A percentile compares a stretch with the other conserved stretches of the same genome.
phyloP scores from a whole-genome alignment of 805 yeast species.

The Ogataea henricii region DNA sequence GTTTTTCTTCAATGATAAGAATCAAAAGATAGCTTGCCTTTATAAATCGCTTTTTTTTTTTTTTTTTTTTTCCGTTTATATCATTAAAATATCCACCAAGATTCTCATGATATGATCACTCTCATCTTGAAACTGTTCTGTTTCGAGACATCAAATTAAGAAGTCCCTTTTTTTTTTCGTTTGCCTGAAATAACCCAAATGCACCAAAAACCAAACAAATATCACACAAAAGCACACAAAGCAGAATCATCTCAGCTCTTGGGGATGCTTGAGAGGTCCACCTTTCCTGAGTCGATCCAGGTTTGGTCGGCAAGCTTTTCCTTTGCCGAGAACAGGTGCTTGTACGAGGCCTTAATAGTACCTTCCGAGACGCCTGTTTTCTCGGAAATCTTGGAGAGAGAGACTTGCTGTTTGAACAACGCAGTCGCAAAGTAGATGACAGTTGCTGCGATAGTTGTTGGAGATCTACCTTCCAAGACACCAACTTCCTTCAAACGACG shows the following conservation, averaged over 20 bases:
- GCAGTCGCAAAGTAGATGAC: slow-evolving; percentile 91
- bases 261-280: slow-evolving; percentile 39
- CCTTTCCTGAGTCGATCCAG: slow-evolving; percentile 73
- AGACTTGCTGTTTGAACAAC: slow-evolving; percentile 76
- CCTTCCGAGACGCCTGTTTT: slow-evolving; percentile 97
- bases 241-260: slow-evolving; percentile 11
- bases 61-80: not conserved
- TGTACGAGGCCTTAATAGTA: slow-evolving; percentile 90
- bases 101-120: not conserved
- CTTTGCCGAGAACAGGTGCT: slow-evolving; percentile 73
- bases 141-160: slow-evolving; percentile 4
- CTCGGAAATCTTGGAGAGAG: slow-evolving; percentile 83
- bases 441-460: slow-evolving; percentile 96
- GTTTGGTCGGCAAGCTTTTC: slow-evolving; percentile 71
- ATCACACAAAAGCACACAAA: not conserved
- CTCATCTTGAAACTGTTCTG: not conserved
- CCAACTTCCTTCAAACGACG: slow-evolving; percentile 88
- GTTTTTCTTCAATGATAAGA: too few species aligned
- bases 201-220: too few species aligned
- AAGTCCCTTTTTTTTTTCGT: not conserved
- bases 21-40: not conserved
- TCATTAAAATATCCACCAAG: not conserved
- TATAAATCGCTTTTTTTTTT: not conserved
- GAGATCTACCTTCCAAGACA: slow-evolving; percentile 93
- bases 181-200: not conserved